phyloP scores from a whole-genome alignment of 441 rosid species.

The Manihot esculenta region DNA sequence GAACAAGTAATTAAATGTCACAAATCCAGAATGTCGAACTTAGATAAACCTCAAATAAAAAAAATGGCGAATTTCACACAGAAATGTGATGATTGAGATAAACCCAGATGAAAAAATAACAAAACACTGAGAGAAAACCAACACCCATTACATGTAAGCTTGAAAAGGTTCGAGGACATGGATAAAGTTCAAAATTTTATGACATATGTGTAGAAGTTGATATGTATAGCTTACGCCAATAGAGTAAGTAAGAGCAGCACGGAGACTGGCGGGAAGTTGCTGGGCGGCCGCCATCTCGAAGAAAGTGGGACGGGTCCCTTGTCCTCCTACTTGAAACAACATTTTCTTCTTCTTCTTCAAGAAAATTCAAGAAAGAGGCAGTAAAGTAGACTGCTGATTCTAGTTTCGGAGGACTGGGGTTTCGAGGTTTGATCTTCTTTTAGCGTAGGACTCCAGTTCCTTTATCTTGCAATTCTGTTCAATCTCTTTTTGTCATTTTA shows the following conservation, averaged over 20 bases:
- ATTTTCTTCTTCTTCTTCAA: conserved; percentile 38
- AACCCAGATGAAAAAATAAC: conserved; percentile 21
- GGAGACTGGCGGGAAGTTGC: conserved; percentile 97
- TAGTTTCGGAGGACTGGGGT: neutral
- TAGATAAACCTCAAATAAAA: neutral
- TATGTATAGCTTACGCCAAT: conserved; percentile 56
- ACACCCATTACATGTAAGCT: neutral
- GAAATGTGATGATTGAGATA: conserved; percentile 12
- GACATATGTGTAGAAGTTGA: neutral
- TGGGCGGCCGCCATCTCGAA: conserved; percentile 99
- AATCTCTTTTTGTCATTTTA: neutral
- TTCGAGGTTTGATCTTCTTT: neutral
- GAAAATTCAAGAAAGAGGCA: too few relatives aligned
- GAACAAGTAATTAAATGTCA: too few relatives aligned
- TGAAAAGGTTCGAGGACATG: neutral
- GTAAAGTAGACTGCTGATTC: neutral
- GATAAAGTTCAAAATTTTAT: neutral
- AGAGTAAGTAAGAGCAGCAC: conserved; percentile 94
- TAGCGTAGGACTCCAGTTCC: too few relatives aligned
- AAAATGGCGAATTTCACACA: neutral
- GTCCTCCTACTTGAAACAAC: conserved; percentile 99
- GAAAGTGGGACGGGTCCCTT: conserved; percentile 97
- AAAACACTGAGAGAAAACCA: neutral
- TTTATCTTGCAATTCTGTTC: neutral
- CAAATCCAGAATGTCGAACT: neutral